These are phyloP conservation scores for Gracilariopsis chorda DNA, from an alignment of 23 red algal species.

Conservation along the genomic window DNA sequence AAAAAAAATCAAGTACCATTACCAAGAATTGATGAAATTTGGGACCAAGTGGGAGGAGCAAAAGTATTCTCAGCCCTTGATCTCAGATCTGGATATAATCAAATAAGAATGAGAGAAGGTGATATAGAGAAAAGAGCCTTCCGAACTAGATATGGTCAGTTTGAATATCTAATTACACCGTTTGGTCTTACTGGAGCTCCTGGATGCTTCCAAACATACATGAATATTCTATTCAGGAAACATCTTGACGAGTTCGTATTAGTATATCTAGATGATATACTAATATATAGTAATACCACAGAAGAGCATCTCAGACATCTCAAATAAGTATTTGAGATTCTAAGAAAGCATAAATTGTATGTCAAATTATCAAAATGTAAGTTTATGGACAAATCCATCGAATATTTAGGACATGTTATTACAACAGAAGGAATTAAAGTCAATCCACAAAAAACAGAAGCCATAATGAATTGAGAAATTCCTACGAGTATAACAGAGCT, in stretches of 20 bases:
- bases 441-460: conserved; percentile 29
- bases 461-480: not conserved
- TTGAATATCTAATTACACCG: conserved; percentile 35
- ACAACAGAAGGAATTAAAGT: not conserved
- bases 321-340: not conserved
- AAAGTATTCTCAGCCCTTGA: conserved; percentile 34
- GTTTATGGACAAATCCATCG: not conserved
- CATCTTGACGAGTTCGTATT: conserved; percentile 32
- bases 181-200: conserved; percentile 40
- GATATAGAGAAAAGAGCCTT: conserved; percentile 27
- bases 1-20: conserved; percentile 12
- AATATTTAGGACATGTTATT: conserved; percentile 54
- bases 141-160: conserved; percentile 41
- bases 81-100: conserved; percentile 37
- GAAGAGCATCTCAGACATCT: conserved; percentile 24
- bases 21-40: conserved; percentile 53
- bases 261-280: conserved; percentile 42
- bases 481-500: conserved; percentile 11
- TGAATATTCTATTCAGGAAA: conserved; percentile 18
- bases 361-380: conserved; percentile 1
- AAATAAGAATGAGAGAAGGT: conserved; percentile 16
- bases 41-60: conserved; percentile 33
- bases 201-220: conserved; percentile 17
- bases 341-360: conserved; percentile 14
- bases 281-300: conserved; percentile 35